A percentile compares a stretch with the other conserved stretches of the same genome.
phyloP scores from a whole-genome alignment of 2,329 filamentous ascomycete species.

The Rhynchosporium secalis region DNA sequence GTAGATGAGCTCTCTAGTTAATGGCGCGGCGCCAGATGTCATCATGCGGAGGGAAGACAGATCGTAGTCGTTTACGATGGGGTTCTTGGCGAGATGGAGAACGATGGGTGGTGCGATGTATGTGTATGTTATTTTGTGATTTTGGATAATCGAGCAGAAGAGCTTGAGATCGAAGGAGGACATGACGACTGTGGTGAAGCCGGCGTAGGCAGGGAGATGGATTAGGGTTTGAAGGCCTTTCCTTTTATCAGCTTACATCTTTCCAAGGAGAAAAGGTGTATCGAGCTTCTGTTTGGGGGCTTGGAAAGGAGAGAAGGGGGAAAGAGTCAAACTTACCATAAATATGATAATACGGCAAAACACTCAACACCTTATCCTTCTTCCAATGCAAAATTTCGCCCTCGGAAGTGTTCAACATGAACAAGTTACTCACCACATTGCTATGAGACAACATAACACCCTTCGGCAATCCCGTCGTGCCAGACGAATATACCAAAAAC shows the following conservation, averaged over 20 bases:
- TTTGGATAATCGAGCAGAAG: conserved; percentile 74
- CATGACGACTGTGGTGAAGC: conserved; percentile 67
- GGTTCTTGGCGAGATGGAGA: conserved; percentile 74
- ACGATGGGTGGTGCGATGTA: conserved; percentile 84
- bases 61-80: conserved; percentile 74
- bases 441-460: conserved; percentile 82
- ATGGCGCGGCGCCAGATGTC: conserved; percentile 80
- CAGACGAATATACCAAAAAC: conserved; percentile 69
- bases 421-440: conserved; percentile 76
- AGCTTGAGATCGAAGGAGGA: conserved; percentile 75
- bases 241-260: neutral
- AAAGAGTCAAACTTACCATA: conserved; percentile 22
- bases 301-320: no score
- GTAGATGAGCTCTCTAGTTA: conserved; percentile 75
- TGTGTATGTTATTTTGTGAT: conserved; percentile 69
- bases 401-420: conserved; percentile 56
- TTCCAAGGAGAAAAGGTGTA: neutral
- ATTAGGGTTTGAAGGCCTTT: conserved; percentile 63
- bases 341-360: conserved; percentile 87
- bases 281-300: neutral
- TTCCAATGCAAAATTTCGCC: conserved; percentile 34
- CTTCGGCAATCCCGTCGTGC: conserved; percentile 62
- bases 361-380: conserved; percentile 48
- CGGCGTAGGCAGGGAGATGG: conserved; percentile 57
- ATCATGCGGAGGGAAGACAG: conserved; percentile 76